Conservation (phyloP, 257 asterid species). For the Nicotiana sylvestris region DNA sequence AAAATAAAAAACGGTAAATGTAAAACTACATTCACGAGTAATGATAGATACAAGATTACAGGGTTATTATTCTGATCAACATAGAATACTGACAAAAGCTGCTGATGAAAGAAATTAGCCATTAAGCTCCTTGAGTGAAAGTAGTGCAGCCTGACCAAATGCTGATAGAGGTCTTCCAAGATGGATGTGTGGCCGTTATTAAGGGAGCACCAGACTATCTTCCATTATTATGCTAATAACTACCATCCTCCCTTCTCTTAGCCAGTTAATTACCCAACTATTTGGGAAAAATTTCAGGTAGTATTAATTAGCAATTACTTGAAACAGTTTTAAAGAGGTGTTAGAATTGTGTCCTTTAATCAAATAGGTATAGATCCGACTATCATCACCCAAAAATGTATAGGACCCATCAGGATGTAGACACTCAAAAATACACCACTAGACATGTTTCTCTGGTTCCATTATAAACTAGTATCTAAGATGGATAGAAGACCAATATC, state of each 20-base stretch:
- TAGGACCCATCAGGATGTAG: neutral
- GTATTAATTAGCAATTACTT: neutral
- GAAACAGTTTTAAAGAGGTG: constrained; percentile 3
- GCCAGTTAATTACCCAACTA: too few relatives aligned
- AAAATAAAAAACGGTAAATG: neutral
- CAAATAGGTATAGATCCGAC: neutral
- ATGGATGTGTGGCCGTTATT: neutral
- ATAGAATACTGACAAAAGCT: neutral
- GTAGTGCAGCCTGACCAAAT: neutral
- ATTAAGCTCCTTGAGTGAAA: neutral
- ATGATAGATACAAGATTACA: neutral
- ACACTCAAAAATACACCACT: neutral
- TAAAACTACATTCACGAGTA: neutral
- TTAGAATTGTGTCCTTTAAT: neutral
- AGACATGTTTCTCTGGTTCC: neutral
- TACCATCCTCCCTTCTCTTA: too few relatives aligned
- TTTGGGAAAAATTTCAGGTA: neutral
- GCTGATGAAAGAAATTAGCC: constrained; percentile 4
- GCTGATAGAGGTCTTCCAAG: neutral
- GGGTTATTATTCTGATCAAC: neutral
- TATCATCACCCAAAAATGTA: neutral
- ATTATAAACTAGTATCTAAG: neutral
- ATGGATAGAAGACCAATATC: constrained; percentile 3
- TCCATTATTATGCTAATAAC: neutral
- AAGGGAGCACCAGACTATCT: neutral